Conservation (phyloP, 768 basidiomycete species). For the Collybiopsis luxurians region DNA sequence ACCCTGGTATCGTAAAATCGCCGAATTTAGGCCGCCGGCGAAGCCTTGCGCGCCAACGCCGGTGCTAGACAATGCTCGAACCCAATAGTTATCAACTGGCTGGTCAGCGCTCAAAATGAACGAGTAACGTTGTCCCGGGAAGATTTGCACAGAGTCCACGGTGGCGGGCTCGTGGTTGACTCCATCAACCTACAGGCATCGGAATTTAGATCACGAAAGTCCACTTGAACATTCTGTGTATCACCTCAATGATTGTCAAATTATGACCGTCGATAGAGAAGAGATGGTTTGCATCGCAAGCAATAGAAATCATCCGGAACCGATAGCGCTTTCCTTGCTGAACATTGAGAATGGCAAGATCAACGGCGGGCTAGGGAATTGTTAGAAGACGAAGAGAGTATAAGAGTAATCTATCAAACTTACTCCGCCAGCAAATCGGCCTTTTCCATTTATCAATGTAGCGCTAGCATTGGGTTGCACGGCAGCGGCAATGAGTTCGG, state of each 20-base stretch:
- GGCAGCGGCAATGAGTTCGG: not conserved
- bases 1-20: slow-evolving; percentile 39
- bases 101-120: slow-evolving; percentile 33
- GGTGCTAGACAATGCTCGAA: slow-evolving; percentile 16
- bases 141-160: slow-evolving; percentile 31
- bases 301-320: slow-evolving; percentile 47
- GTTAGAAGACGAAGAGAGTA: not conserved
- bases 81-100: slow-evolving; percentile 35
- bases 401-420: not conserved
- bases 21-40: slow-evolving; percentile 29
- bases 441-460: slow-evolving; percentile 11
- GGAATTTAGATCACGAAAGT: slow-evolving; percentile 33
- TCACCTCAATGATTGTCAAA: slow-evolving; percentile 37
- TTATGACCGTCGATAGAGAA: slow-evolving; percentile 45
- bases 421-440: not conserved
- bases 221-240: slow-evolving; percentile 25
- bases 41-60: slow-evolving; percentile 14
- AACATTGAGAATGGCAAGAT: slow-evolving; percentile 45
- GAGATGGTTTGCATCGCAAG: slow-evolving; percentile 36
- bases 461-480: slow-evolving; percentile 8
- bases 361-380: slow-evolving; percentile 10
- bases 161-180: slow-evolving; percentile 28
- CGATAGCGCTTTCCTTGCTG: slow-evolving; percentile 41
- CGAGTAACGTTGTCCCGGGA: slow-evolving; percentile 38
- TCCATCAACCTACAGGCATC: slow-evolving; percentile 38